Conservation (phyloP, 805 yeast species). For the Blastobotrys peoriensis region DNA sequence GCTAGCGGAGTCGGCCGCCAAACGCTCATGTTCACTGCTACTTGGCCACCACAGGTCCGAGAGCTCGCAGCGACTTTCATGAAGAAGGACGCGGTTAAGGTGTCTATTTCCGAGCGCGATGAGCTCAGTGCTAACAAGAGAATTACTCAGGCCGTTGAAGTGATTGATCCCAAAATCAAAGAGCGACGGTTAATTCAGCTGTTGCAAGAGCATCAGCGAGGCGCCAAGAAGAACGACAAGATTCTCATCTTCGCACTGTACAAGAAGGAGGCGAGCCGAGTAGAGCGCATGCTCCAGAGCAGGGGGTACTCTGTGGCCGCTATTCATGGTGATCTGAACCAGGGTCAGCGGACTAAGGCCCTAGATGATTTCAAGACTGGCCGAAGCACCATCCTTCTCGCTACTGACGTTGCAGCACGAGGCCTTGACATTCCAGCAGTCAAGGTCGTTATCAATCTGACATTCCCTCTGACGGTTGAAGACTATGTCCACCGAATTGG, state of each 20-base stretch:
- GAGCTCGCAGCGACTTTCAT: conserved; percentile 82
- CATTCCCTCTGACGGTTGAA: conserved; percentile 94
- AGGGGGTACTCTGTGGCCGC: conserved; percentile 84
- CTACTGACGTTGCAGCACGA: conserved; percentile 98
- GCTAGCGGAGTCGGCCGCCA: conserved; percentile 53
- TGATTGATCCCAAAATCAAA: conserved; percentile 73
- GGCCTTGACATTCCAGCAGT: conserved; percentile 98
- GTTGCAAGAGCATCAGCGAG: conserved; percentile 67
- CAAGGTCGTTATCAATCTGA: conserved; percentile 87
- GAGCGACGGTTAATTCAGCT: conserved; percentile 70
- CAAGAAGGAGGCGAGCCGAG: conserved; percentile 92
- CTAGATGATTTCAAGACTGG: conserved; percentile 81
- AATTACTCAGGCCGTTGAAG: conserved; percentile 90
- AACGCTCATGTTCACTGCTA: conserved; percentile 98
- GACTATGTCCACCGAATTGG: conserved; percentile 97
- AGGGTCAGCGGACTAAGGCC: conserved; percentile 86
- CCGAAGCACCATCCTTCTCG: conserved; percentile 65
- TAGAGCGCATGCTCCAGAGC: conserved; percentile 66
- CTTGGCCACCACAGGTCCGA: conserved; percentile 99
- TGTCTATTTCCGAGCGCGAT: conserved; percentile 89
- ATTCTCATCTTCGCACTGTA: conserved; percentile 88
- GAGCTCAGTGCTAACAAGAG: conserved; percentile 92
- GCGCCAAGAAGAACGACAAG: conserved; percentile 62
- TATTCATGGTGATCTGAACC: conserved; percentile 92
- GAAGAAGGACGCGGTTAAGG: conserved; percentile 72